phyloP scores from a whole-genome alignment of 768 basidiomycete genomes.

The Cytidiella melzeri region DNA sequence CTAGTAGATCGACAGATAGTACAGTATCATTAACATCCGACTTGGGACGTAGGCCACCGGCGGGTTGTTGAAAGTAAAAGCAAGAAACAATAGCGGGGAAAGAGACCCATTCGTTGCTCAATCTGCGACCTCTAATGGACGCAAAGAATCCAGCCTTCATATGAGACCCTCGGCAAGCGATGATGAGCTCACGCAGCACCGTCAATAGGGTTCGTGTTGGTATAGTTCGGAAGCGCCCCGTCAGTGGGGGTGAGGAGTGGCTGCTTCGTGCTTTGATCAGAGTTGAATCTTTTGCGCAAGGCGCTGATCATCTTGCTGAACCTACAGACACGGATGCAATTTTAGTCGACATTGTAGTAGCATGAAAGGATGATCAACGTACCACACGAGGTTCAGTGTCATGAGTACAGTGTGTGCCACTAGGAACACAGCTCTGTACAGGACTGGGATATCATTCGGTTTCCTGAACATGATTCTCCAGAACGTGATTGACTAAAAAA shows the following conservation, averaged over 20 bases:
- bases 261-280: slow-evolving; percentile 18
- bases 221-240: not conserved
- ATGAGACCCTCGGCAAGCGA: no score
- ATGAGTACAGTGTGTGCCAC: slow-evolving; percentile 62
- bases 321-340: slow-evolving; percentile 33
- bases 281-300: slow-evolving; percentile 53
- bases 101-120: no score
- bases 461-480: slow-evolving; percentile 46
- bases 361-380: slow-evolving; percentile 6
- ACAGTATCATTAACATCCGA: no score
- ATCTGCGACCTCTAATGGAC: no score
- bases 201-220: not conserved
- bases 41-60: no score
- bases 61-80: no score
- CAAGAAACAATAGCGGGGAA: no score
- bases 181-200: slow-evolving; percentile 1
- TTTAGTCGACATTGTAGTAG: not conserved
- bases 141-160: no score
- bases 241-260: not conserved
- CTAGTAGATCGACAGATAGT: no score
- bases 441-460: slow-evolving; percentile 44
- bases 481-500: slow-evolving; percentile 32
- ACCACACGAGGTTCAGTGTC: slow-evolving; percentile 77
- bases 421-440: slow-evolving; percentile 43
- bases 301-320: slow-evolving; percentile 69